Conservation (phyloP, 169 alveolate species). For the Cryptosporidium viatorum region DNA sequence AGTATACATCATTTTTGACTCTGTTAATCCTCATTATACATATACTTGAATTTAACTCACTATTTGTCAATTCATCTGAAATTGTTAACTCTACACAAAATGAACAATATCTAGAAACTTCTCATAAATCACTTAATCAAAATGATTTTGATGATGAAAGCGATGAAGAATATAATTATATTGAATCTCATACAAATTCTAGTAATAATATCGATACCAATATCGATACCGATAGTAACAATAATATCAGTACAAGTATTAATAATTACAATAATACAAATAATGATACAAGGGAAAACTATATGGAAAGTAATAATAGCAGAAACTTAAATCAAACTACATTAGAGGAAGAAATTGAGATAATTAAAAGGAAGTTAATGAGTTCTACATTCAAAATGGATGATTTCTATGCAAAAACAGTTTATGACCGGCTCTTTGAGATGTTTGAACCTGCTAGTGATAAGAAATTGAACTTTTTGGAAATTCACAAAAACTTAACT, state of each 20-base stretch:
- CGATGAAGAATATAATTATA: not conserved
- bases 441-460: conserved; percentile 73
- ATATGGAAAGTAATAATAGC: no score
- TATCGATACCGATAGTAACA: not conserved
- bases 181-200: not conserved
- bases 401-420: conserved; percentile 37
- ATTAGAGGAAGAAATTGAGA: not conserved
- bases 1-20: not conserved
- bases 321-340: not conserved
- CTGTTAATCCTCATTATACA: no score
- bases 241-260: not conserved
- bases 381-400: conserved; percentile 2
- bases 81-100: not conserved
- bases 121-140: not conserved
- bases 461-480: conserved; percentile 22
- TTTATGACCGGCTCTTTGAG: conserved; percentile 12
- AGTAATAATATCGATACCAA: not conserved
- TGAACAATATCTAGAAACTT: no score
- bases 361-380: not conserved
- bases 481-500: conserved; percentile 16
- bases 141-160: conserved; percentile 57
- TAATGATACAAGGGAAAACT: not conserved
- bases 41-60: not conserved
- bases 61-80: not conserved
- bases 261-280: not conserved